phyloP scores from a whole-genome alignment of 306 rosid genomes.

The Cyclanthera cordifolia region DNA sequence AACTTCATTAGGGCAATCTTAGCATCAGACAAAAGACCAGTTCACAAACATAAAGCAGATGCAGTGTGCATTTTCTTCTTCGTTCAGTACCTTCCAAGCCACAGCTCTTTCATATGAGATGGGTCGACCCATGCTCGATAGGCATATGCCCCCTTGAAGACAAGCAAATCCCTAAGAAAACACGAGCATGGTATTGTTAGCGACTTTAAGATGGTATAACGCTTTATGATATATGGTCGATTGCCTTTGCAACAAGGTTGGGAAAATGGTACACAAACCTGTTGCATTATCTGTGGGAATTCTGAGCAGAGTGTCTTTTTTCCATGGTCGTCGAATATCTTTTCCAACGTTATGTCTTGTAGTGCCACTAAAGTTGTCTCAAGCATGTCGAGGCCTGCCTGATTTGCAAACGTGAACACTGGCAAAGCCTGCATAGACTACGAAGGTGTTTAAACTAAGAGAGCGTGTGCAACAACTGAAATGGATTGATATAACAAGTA shows the following conservation, averaged over 20 bases:
- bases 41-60: conserved; percentile 89
- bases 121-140: conserved; percentile 99
- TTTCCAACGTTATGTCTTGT: conserved; percentile 77
- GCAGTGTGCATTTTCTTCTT: conserved; percentile 93
- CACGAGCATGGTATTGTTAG: neutral
- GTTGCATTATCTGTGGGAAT: conserved; percentile 94
- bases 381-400: conserved; percentile 98
- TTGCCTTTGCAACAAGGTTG: neutral
- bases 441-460: conserved; percentile 2
- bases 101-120: conserved; percentile 84
- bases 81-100: conserved; percentile 99
- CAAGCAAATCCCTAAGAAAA: conserved; percentile 73
- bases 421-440: conserved; percentile 62
- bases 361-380: conserved; percentile 92
- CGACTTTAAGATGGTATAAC: neutral
- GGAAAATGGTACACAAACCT: conserved; percentile 30
- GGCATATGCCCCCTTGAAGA: conserved; percentile 94
- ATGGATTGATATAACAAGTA: too few species aligned
- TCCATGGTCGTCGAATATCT: conserved; percentile 92
- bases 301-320: conserved; percentile 74
- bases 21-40: conserved; percentile 88
- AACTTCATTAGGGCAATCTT: neutral
- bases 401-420: conserved; percentile 88
- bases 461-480: too few species aligned
- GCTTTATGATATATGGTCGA: too few species aligned